Evolutionary conservation across 108 stramenopile species (phyloP).

Genomic region (Conticribra weissflogii): DNA sequence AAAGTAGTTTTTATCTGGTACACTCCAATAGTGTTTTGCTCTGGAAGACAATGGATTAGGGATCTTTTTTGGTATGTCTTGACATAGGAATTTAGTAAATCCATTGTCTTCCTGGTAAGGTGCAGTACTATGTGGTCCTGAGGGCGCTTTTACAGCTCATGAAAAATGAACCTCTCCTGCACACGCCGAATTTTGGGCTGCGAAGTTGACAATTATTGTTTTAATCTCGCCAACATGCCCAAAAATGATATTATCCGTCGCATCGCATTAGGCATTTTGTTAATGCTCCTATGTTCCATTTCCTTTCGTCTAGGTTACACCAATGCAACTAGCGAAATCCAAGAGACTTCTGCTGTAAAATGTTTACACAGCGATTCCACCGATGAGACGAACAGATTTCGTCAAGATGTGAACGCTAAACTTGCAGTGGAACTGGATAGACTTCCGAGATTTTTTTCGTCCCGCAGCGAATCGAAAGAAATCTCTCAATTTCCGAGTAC

Average conservation of each 20-base stretch:
- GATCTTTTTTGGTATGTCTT: no score
- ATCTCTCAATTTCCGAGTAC: conserved; percentile 21
- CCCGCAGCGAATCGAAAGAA: not conserved
- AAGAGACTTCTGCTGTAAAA: not conserved
- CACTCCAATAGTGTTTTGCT: no score
- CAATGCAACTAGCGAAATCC: conserved; percentile 10
- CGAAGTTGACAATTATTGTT: no score
- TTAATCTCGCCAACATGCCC: not conserved
- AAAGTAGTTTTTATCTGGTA: no score
- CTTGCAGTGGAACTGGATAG: not conserved
- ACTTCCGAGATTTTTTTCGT: not conserved
- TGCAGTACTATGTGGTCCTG: no score
- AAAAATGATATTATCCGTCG: not conserved
- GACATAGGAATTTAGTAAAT: no score
- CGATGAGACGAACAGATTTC: not conserved
- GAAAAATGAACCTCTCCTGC: no score
- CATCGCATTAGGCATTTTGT: conserved; percentile 5
- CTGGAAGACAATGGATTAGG: no score
- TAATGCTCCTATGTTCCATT: conserved; percentile 12
- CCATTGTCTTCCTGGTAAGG: no score
- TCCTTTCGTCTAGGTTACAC: conserved; percentile 25
- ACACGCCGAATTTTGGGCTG: no score
- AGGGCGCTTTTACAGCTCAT: no score
- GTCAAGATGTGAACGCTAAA: not conserved
- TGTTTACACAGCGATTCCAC: not conserved